Evolutionary conservation across 176 grass and related monocot genomes (phyloP), one percentile per base, ranked within the genome.

Genomic region (Triticum turgidum): DNA sequence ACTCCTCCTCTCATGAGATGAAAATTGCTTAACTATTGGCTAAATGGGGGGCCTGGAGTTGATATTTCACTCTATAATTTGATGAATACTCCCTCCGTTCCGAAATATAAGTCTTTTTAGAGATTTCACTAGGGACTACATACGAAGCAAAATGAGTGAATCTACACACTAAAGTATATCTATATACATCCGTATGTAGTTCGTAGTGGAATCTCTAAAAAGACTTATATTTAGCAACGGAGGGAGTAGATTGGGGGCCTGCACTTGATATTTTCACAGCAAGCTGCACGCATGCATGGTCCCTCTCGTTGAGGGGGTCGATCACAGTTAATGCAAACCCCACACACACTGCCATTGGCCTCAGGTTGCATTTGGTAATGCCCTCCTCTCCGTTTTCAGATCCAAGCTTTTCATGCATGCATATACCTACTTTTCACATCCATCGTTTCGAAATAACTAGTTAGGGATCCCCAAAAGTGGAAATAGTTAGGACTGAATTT

Each of bases 281-380:
- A 49, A 3, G 5, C 20, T 34, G 65, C 65, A 67, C 51, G 65
- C 10, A n/a, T 74, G 71, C 41, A 74, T 74, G 71, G 71, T 74
- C 71, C 71, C 15, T 17, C 71, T 22, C 45, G 41, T 24, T 75
- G 12, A 14, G 49, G 44, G 4, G 44, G 15, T 52, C 14, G 14
- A 30, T 32, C 73, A 7, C 44, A 76, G 44, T 76, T 69, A 83
- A 73, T 54, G 61, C 42, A 69, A 69, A n/a, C 64, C 65, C 73
- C 39, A 73, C 73, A 76, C 3, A 30, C 69, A 29, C 64, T 76
- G 4, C 39, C 65, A 15, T 86, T 34, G 33, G 21, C 34, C 22
- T 14, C 5, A 71, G 84, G 75, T 61, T 79, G 64, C 22, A 69
- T 86, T 70, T 21, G 44, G 73, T 29, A 76, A 59, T 69, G 24